Percentiles rank a stretch among this genome's conserved stretches.
Conservation (phyloP, 805 yeast genomes). For the Candida nanaspora region DNA sequence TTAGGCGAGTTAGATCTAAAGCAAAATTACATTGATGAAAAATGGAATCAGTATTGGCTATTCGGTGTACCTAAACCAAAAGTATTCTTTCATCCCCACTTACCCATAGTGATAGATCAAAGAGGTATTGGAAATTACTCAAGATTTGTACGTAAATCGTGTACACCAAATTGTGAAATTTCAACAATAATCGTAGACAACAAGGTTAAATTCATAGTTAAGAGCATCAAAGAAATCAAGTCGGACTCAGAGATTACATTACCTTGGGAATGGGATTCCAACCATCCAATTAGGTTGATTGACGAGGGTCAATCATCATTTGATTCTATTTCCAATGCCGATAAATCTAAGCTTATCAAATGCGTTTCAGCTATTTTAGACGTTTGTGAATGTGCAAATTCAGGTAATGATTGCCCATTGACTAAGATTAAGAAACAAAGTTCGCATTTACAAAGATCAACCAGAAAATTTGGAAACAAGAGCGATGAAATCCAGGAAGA, state of each 20-base stretch:
- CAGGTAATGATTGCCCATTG: constrained; percentile 46
- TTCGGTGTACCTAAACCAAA: constrained; percentile 66
- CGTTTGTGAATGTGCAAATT: constrained; percentile 56
- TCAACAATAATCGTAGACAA: constrained; percentile 38
- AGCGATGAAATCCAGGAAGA: constrained; percentile 24
- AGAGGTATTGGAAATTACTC: constrained; percentile 71
- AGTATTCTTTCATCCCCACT: constrained; percentile 47
- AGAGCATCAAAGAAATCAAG: constrained; percentile 48
- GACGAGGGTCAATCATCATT: constrained; percentile 37
- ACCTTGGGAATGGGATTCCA: constrained; percentile 84
- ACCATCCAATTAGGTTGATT: constrained; percentile 65
- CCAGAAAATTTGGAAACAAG: constrained; percentile 35
- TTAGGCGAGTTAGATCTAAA: constrained; percentile 69
- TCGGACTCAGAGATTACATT: constrained; percentile 68
- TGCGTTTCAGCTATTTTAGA: constrained; percentile 57
- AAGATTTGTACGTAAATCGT: constrained; percentile 68
- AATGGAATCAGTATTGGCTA: constrained; percentile 66
- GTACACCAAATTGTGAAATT: constrained; percentile 70
- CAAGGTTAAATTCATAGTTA: constrained; percentile 40
- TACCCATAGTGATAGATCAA: constrained; percentile 71
- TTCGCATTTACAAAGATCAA: constrained; percentile 50
- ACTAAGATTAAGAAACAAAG: constrained; percentile 57
- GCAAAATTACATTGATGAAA: constrained; percentile 53
- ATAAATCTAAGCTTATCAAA: constrained; percentile 48
- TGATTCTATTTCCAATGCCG: constrained; percentile 46